Evolutionary conservation across 2,329 filamentous ascomycete species (phyloP).

Genomic region (Trichoderma sp.): DNA sequence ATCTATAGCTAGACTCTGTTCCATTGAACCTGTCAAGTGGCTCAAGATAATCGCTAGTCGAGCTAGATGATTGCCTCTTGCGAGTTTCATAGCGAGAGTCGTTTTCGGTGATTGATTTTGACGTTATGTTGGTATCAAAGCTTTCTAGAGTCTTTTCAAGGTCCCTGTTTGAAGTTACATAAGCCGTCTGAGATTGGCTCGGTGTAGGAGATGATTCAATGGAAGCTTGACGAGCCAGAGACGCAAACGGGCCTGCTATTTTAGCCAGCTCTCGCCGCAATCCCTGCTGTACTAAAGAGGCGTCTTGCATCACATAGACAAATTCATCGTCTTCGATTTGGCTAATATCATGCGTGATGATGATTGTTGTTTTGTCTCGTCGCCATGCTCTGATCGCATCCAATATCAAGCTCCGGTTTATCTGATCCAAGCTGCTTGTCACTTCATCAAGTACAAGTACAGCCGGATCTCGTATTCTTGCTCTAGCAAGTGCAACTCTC

Average conservation of each 20-base stretch:
- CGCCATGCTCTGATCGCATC: conserved; percentile 78
- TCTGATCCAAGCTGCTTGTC: conserved; percentile 82
- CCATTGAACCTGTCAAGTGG: neutral
- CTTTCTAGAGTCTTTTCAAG: conserved; percentile 34
- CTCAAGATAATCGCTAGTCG: conserved; percentile 24
- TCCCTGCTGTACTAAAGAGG: conserved; percentile 70
- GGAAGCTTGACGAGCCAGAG: conserved; percentile 39
- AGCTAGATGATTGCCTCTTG: conserved; percentile 19
- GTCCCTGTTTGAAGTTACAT: conserved; percentile 31
- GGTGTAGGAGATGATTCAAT: neutral
- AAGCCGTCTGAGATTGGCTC: conserved; percentile 27
- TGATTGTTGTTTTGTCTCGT: conserved; percentile 79
- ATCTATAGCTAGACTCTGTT: neutral
- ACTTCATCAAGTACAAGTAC: conserved; percentile 87
- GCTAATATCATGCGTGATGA: conserved; percentile 87
- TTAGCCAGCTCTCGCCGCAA: conserved; percentile 59
- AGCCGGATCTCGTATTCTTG: conserved; percentile 74
- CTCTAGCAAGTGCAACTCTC: conserved; percentile 77
- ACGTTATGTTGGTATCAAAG: neutral
- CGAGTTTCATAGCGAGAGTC: conserved; percentile 11
- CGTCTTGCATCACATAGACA: conserved; percentile 77
- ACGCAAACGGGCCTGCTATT: conserved; percentile 52
- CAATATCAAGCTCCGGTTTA: conserved; percentile 69
- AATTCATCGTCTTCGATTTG: conserved; percentile 76
- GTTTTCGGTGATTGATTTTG: neutral